Base-by-base conservation (phyloP, 2,329 filamentous ascomycete genomes). In the Dryadomyces quercivorus region DNA sequence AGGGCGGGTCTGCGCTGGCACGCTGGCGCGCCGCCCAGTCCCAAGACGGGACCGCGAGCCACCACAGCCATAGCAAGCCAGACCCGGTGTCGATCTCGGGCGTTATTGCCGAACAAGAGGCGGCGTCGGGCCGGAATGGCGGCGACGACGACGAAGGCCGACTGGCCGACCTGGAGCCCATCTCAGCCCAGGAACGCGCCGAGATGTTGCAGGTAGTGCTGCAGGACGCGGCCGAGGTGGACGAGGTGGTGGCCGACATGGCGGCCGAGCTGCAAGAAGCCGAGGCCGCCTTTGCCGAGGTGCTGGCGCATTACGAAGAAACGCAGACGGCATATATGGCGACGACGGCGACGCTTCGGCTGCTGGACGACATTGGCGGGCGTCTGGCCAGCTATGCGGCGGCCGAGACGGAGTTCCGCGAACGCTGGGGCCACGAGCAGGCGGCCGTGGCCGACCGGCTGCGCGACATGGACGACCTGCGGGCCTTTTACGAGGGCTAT, bases 401-500 rank as follows among this genome's bases (percentile, higher is more conserved):
- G 15, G 42, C 42, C 3, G 42, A 44, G n/a, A 44, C 75, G 12
- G 76, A 83, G 57, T 91, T 87, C 63, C 72, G 75, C 40, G 70
- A 74, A 21, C 70, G 78, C 2, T 96, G 92, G 89, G 77, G 80
- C 31, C 81, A 85, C 56, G 88, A 95, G 60, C 83, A 84, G 59
- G 77, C 80, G 4, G 76, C 75, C 18, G 86, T 97, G 22, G 74
- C 77, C 40, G 74, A 71, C 16, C 86, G 83, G 61, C 79, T 95
- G 44, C 72, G 77, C 10, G 88, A 95, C 63, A 85, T 97, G 68
- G 82, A 85, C 52, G 80, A 81, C 21, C 79, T 96, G 62, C 77
- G 82, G 12, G 74, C 80, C n/a, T 88, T 96, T 62, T 97, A 96
- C 67, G 86, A 92, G 57, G 84, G 85, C 18, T 98, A 97, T 63